Evolutionary conservation across 2,329 filamentous ascomycete genomes (phyloP).

Genomic region (Paecilomyces formosus): DNA sequence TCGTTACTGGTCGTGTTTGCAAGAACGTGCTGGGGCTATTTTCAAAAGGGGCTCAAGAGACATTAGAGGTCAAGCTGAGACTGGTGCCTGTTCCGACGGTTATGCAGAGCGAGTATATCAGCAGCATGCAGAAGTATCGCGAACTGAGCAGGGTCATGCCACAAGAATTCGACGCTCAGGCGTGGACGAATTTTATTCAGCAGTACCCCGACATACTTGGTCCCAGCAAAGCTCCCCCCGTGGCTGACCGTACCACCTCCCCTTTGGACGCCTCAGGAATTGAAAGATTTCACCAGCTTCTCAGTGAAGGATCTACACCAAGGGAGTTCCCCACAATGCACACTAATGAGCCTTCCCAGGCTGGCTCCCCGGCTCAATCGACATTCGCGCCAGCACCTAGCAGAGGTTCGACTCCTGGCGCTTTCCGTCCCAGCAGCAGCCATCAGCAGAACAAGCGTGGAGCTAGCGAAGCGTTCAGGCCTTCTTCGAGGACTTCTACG

Average conservation of each 20-base stretch:
- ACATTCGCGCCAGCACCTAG: slow-evolving; percentile 23
- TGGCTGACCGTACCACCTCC: slow-evolving; percentile 19
- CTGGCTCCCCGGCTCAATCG: slow-evolving; percentile 32
- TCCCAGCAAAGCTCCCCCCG: slow-evolving; percentile 13
- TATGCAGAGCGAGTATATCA: slow-evolving; percentile 53
- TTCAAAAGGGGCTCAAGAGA: slow-evolving; percentile 71
- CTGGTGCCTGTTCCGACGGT: slow-evolving; percentile 68
- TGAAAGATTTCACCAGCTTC: slow-evolving; percentile 36
- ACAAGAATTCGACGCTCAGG: slow-evolving; percentile 58
- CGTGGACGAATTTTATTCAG: slow-evolving; percentile 73
- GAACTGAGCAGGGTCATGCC: slow-evolving; percentile 52
- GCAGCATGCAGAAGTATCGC: slow-evolving; percentile 54
- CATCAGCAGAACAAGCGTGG: slow-evolving; percentile 20
- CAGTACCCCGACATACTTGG: slow-evolving; percentile 51
- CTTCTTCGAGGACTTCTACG: slow-evolving; percentile 54
- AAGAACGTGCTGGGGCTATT: slow-evolving; percentile 81
- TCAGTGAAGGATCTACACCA: slow-evolving; percentile 38
- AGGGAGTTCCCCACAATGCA: slow-evolving; percentile 28
- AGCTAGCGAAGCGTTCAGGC: slow-evolving; percentile 45
- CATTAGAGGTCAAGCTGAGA: slow-evolving; percentile 84
- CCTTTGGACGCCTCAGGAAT: slow-evolving; percentile 36
- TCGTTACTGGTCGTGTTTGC: slow-evolving; percentile 81
- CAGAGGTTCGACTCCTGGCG: slow-evolving; percentile 30
- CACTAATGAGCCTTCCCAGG: slow-evolving; percentile 21
- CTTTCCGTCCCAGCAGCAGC: slow-evolving; percentile 14